A percentile compares a stretch with the other conserved stretches of the same genome.
Evolutionary conservation across 306 rosid species (phyloP).

Genomic region (Rubus parviflorus): DNA sequence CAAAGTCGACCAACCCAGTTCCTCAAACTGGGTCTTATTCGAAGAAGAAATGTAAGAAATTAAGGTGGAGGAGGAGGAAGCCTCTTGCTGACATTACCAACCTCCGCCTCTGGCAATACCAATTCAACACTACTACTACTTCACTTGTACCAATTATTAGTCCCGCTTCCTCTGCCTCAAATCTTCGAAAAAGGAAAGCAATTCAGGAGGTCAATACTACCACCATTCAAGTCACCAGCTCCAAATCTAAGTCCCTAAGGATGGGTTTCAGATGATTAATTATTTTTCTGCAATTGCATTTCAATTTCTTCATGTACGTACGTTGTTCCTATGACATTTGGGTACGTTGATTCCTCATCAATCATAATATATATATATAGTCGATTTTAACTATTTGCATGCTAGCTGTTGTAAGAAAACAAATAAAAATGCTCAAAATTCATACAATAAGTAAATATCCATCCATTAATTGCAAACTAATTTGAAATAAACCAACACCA

Average conservation of each 20-base stretch:
- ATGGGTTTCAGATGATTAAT: constrained; percentile 6
- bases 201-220: neutral
- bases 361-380: neutral
- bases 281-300: neutral
- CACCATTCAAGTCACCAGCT: neutral
- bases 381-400: too few relatives aligned
- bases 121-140: neutral
- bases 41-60: neutral
- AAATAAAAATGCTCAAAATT: too few relatives aligned
- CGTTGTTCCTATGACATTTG: neutral
- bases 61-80: constrained; percentile 15
- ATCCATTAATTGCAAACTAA: too few relatives aligned
- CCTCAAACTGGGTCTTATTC: neutral
- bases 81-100: constrained; percentile 19
- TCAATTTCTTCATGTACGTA: too few relatives aligned
- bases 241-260: neutral
- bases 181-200: constrained; percentile 14
- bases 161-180: neutral
- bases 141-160: neutral
- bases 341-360: neutral
- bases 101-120: neutral
- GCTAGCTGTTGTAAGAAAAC: too few relatives aligned
- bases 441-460: too few relatives aligned
- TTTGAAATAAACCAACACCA: too few relatives aligned
- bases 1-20: neutral